Evolutionary conservation across 108 stramenopile species (phyloP), one percentile per base, ranked within the genome.

Genomic region (Epipyxis sp.): DNA sequence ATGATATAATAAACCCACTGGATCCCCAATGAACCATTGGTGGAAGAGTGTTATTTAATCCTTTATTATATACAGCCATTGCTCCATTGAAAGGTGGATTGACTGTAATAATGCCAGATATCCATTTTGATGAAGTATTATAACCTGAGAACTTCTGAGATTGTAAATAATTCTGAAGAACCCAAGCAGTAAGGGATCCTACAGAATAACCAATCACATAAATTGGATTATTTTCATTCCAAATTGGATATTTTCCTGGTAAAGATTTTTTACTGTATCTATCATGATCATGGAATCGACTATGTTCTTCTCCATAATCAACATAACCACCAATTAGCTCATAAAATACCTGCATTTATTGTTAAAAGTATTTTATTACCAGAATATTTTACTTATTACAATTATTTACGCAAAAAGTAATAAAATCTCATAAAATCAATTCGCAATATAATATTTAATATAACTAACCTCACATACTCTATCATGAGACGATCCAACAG

Each of bases 271-370:
- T n/a, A 16, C 80, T 77, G 67, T 41, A 65, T 32, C 65, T 59
- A 30, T 76, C 71, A 59, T 80, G 80, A 3, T 59, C 76, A 77
- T 80, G 80, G 37, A 25, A 27, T 0, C 40, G 77, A 2, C 76
- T 77, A 62, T 80, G 80, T 69, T 80, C 68, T 41, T 80, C 27
- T 25, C 80, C 80, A 32, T 78, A 80, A 62, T 77, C 42, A 34
- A 80, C 80, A 2, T 42, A 40, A 27, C 80, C 80, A 6, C 80
- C 80, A 13, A 50, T 80, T 1, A 80, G 50, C 78, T 80, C 80
- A 45, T 80, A 80, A 40, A 80, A 80, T 16, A 78, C 54, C 78
- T 78, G 72, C n/a, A n/a, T n/a, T n/a, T n/a, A n/a, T n/a, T n/a
- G n/a, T n/a, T n/a, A 72, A 69, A 77, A 0, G 77, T 72, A 42